phyloP scores from a whole-genome alignment of 495 filamentous ascomycete species.

The Neurospora discreta region DNA sequence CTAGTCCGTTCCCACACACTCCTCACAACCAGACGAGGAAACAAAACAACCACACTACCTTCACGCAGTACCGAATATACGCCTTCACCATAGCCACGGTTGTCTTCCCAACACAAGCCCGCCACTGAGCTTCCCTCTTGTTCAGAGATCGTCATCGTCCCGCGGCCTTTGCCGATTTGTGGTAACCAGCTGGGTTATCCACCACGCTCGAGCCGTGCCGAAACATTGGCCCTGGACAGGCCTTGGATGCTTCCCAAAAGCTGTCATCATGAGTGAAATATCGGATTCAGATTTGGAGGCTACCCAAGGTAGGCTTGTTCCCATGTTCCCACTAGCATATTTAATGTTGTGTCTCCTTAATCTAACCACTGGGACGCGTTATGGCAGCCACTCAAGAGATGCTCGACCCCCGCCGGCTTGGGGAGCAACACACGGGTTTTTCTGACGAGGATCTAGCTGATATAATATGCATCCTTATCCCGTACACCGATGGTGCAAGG shows the following conservation, averaged over 20 bases:
- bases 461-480: conserved; percentile 81
- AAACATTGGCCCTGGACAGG: not conserved
- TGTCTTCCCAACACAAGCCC: not conserved
- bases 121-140: not conserved
- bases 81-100: not conserved
- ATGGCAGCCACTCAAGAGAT: conserved; percentile 63
- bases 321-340: not conserved
- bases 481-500: conserved; percentile 59
- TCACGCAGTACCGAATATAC: not conserved
- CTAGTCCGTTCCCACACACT: not conserved
- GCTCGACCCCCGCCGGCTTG: conserved; percentile 66
- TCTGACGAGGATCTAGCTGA: conserved; percentile 72
- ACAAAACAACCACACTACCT: not conserved
- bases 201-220: not conserved
- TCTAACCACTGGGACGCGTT: not conserved
- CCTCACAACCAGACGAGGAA: not conserved
- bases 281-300: not conserved
- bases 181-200: not conserved
- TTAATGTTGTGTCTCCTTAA: conserved; percentile 7
- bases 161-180: not conserved
- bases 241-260: not conserved
- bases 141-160: not conserved
- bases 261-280: not conserved
- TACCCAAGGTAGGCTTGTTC: conserved; percentile 16
- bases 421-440: conserved; percentile 65